Conservation (phyloP, 768 basidiomycete genomes). For the Amanita polypyramis region DNA sequence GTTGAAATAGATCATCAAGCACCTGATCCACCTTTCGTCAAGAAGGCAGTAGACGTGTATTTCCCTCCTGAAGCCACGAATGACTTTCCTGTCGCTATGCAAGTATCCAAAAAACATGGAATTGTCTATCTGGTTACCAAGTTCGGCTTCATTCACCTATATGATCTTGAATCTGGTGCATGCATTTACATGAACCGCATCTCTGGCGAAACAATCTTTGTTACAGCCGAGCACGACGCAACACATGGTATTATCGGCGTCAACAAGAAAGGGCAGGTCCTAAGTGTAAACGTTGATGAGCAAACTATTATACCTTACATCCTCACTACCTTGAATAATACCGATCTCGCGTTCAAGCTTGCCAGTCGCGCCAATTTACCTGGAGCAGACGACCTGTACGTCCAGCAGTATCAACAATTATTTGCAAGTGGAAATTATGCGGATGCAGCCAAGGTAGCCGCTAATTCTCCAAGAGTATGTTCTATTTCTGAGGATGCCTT, state of each 20-base stretch:
- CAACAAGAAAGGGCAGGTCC: conserved; percentile 98
- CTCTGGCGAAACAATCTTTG: conserved; percentile 98
- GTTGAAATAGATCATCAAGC: conserved; percentile 97
- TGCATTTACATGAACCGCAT: conserved; percentile 99
- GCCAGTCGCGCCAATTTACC: conserved; percentile 94
- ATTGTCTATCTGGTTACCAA: conserved; percentile 97
- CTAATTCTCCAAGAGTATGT: conserved; percentile 85
- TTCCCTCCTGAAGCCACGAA: conserved; percentile 97
- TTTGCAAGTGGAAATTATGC: conserved; percentile 83
- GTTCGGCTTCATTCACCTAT: conserved; percentile 98
- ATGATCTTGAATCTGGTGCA: conserved; percentile 93
- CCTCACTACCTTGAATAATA: conserved; percentile 87
- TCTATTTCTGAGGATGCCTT: background rate
- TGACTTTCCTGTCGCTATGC: conserved; percentile 99
- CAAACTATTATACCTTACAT: conserved; percentile 94
- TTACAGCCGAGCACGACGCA: conserved; percentile 92
- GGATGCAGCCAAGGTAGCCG: conserved; percentile 96
- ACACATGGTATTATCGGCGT: conserved; percentile 96
- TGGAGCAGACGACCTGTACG: conserved; percentile 94
- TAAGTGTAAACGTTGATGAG: conserved; percentile 95
- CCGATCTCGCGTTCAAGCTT: conserved; percentile 95
- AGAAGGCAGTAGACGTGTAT: conserved; percentile 98
- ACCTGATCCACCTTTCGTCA: conserved; percentile 85
- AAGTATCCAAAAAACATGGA: conserved; percentile 94
- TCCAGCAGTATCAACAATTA: conserved; percentile 87